Percentiles rank a stretch among this genome's conserved stretches.
phyloP scores from a whole-genome alignment of 495 filamentous ascomycete genomes.

The Aspergillus olivimuriae region DNA sequence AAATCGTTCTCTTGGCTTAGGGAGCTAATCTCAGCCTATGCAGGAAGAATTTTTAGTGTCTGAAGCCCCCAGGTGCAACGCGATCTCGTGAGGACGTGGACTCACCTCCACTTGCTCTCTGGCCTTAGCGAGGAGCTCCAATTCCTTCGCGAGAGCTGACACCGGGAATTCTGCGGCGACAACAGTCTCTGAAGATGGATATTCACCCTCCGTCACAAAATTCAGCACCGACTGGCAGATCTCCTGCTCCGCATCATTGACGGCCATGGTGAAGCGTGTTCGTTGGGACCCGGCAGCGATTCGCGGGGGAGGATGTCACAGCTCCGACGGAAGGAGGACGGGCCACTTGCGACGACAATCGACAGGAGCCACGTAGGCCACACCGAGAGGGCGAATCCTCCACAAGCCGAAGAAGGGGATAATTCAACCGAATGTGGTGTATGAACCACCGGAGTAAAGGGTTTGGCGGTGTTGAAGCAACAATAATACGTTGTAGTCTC shows the following conservation, averaged over 20 bases:
- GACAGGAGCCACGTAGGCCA: too few species aligned
- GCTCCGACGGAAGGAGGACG: neutral
- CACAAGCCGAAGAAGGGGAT: too few species aligned
- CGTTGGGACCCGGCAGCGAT: too few species aligned
- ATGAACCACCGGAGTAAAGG: too few species aligned
- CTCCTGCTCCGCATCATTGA: slow-evolving; percentile 23
- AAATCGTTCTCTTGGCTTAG: slow-evolving; percentile 67
- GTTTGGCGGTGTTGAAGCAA: too few species aligned
- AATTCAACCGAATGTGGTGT: too few species aligned
- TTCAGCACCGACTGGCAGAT: slow-evolving; percentile 64
- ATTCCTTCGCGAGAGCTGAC: slow-evolving; percentile 52
- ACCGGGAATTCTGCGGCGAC: slow-evolving; percentile 57
- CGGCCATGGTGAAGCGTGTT: slow-evolving; percentile 22
- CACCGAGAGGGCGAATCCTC: too few species aligned
- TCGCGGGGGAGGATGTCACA: neutral
- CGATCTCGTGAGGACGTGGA: neutral
- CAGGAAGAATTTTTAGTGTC: neutral
- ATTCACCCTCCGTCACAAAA: slow-evolving; percentile 63
- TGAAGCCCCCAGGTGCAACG: neutral
- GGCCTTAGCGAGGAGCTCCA: slow-evolving; percentile 58
- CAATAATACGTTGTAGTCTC: too few species aligned
- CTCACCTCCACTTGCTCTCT: slow-evolving; percentile 64
- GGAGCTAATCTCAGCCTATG: slow-evolving; percentile 60
- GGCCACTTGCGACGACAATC: too few species aligned
- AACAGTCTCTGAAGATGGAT: slow-evolving; percentile 65